These are phyloP conservation scores for Hibiscus tridactylites DNA, from an alignment of 345 rosid species.

Conservation along the genomic window DNA sequence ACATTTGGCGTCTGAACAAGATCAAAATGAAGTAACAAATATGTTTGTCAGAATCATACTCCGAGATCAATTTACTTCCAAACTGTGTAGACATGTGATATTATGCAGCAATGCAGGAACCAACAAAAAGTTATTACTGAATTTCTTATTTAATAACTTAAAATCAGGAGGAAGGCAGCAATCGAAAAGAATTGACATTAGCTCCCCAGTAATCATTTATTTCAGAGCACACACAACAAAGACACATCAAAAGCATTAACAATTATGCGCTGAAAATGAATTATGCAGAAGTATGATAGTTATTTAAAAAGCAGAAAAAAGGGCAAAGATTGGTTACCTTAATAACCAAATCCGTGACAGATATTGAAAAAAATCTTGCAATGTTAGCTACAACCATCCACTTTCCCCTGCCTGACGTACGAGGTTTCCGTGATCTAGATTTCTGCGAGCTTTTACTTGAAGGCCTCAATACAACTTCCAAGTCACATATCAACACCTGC, in stretches of 20 bases:
- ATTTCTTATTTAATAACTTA: not conserved
- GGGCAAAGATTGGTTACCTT: conserved; percentile 42
- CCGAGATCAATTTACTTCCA: not conserved
- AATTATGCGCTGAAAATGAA: not conserved
- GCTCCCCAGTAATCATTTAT: not conserved
- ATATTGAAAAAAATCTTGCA: conserved; percentile 85
- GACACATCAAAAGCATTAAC: not conserved
- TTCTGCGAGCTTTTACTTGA: conserved; percentile 46
- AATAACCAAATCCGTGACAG: conserved; percentile 72
- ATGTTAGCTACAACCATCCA: conserved; percentile 87
- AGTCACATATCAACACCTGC: conserved; percentile 71
- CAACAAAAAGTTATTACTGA: not conserved
- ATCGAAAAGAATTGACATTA: not conserved
- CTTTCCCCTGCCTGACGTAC: conserved; percentile 71
- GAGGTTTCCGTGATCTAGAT: conserved; percentile 41
- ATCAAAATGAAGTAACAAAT: not conserved
- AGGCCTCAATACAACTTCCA: conserved; percentile 78
- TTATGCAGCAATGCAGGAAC: not conserved
- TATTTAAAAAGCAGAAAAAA: not conserved
- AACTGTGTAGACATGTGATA: not conserved
- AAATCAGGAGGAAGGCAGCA: not conserved
- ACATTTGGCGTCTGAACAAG: not conserved
- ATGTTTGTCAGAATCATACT: not conserved
- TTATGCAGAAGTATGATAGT: not conserved
- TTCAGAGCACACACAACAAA: not conserved